Evolutionary conservation across 345 rosid species (phyloP).

Genomic region (Capsella bursapastoris): DNA sequence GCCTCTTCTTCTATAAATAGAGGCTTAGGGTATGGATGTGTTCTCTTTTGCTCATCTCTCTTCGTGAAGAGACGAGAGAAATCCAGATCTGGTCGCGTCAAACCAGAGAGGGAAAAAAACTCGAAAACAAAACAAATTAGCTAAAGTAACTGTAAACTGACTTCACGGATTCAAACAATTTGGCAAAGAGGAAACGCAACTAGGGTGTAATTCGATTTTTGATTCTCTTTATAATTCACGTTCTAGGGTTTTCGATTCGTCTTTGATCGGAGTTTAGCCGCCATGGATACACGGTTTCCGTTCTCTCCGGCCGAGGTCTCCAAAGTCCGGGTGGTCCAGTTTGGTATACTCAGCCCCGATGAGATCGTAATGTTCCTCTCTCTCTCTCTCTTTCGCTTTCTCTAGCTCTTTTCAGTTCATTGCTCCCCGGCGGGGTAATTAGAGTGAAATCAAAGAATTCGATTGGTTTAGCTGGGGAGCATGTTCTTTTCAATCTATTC

Average conservation of each 20-base stretch:
- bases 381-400: neutral
- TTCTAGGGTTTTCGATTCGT: constrained; percentile 39
- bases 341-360: constrained; percentile 94
- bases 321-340: constrained; percentile 88
- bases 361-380: constrained; percentile 72
- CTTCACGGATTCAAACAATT: constrained; percentile 23
- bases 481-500: neutral
- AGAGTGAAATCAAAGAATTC: neutral
- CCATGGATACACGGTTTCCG: constrained; percentile 73
- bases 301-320: constrained; percentile 96
- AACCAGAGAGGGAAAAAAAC: constrained; percentile 12
- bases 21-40: neutral
- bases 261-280: constrained; percentile 43
- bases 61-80: constrained; percentile 32
- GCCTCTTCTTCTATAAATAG: constrained; percentile 39
- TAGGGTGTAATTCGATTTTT: neutral
- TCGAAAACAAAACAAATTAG: neutral
- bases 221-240: neutral
- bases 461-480: neutral
- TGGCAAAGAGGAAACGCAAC: constrained; percentile 29
- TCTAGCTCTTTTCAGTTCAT: constrained; percentile 24
- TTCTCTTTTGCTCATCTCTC: constrained; percentile 14
- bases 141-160: constrained; percentile 39
- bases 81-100: constrained; percentile 36
- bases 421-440: constrained; percentile 27